Evolutionary conservation across 1,284 basidiomycete genomes (phyloP), one percentile per base, ranked within the genome.

Genomic region (Leccinum solheimii): DNA sequence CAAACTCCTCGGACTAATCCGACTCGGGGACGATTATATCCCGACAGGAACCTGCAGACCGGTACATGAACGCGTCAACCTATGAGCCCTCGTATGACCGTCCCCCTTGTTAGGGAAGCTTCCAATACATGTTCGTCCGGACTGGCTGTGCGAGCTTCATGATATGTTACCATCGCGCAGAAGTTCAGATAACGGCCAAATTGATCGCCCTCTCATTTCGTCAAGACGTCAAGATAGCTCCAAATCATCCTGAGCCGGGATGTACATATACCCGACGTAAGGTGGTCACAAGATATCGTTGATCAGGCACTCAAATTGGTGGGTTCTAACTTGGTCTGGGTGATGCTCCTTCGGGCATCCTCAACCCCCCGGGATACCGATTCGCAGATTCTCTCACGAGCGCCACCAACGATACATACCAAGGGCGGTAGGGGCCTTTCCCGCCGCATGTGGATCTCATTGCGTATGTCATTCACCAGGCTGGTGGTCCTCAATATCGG

Each of bases 351-450:
- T 61, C 38, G 45, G 34, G 57, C 26, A 57, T 56, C 53, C 30
- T 36, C 45, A 21, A 59, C 54, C 30, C 40, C 51, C 61, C 56
- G 43, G 36, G 14, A 27, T 54, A 55, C 60, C 58, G 58, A 59
- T 66, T 60, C 60, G 61, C 67, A 61, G 67, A 70, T 70, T 58
- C 69, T 71, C 70, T 69, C 71, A 72, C 68, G 67, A 55, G 48
- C 36, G 48, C 58, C 40, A n/a, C 50, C 32, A 27, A 9, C 32
- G 45, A 48, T 48, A 23, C 45, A 21, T 48, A 8, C 57, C 26
- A 52, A 48, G 21, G 45, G 45, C 14, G 57, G 68, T 50, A 62
- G 58, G 56, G 4, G 11, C 13, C 5, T 40, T 59, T 10, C 51
- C 51, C 9, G 23, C 38, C 45, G 4, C 38, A 53, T 51, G 43